phyloP scores from a whole-genome alignment of 2,329 filamentous ascomycete genomes.

The Pseudocercospora eumusae region DNA sequence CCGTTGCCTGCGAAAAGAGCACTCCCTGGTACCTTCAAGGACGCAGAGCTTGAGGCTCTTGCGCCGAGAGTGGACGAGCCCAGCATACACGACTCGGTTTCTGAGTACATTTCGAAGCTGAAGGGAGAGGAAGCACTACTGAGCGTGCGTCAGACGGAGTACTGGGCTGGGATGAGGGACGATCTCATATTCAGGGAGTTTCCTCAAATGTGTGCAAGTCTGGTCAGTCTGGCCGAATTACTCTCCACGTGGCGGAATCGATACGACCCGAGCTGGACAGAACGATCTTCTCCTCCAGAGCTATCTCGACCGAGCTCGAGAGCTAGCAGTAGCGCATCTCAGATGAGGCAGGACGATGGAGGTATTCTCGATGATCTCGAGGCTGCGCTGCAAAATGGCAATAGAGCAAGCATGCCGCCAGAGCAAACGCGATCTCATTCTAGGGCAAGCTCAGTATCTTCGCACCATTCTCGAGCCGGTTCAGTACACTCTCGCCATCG shows the following conservation, averaged over 20 bases:
- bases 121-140: slow-evolving; percentile 49
- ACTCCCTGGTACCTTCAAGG: slow-evolving; percentile 46
- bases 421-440: slow-evolving; percentile 15
- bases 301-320: slow-evolving; percentile 24
- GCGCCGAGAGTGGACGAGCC: slow-evolving; percentile 42
- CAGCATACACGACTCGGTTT: slow-evolving; percentile 50
- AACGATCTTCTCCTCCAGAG: slow-evolving; percentile 21
- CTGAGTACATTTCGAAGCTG: slow-evolving; percentile 51
- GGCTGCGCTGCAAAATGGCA: slow-evolving; percentile 36
- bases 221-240: slow-evolving; percentile 47
- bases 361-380: slow-evolving; percentile 32
- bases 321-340: slow-evolving; percentile 14
- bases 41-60: slow-evolving; percentile 48
- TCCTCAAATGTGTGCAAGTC: slow-evolving; percentile 43
- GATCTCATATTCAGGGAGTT: slow-evolving; percentile 55
- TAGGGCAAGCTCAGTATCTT: slow-evolving; percentile 19
- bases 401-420: slow-evolving; percentile 6
- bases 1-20: slow-evolving; percentile 47
- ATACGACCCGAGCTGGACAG: slow-evolving; percentile 28
- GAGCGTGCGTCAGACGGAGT: slow-evolving; percentile 52
- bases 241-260: slow-evolving; percentile 32
- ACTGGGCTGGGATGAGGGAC: slow-evolving; percentile 53
- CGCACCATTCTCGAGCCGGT: slow-evolving; percentile 31
- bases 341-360: slow-evolving; percentile 7
- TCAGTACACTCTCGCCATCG: slow-evolving; percentile 34